Base-by-base conservation (phyloP, 2,329 filamentous ascomycete species). In the Ceratocystis ficicola region DNA sequence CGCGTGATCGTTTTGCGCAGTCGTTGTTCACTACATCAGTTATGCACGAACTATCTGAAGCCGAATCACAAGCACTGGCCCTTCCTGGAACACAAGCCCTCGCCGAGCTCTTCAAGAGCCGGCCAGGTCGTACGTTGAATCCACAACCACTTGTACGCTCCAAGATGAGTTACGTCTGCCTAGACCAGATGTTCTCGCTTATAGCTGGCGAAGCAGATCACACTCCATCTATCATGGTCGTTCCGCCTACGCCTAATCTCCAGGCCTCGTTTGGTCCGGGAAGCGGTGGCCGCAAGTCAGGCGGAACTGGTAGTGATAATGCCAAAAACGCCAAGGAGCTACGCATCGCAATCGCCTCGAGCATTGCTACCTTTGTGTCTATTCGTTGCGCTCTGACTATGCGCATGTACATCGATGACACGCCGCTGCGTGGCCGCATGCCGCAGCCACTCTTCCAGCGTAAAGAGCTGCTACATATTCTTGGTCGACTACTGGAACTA, bases 381-480 rank as follows among this genome's bases (percentile, higher is more conserved):
- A 78, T 96, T 1, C 86, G 94, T 2, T 85, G 88, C 12, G 90
- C 89, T 0, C 78, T 96, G 17, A 86, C 89, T 0, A 76, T 97
- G n/a, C 86, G 90, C 66, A 81, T 86, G 0, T 97, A 95, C 73
- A 86, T 95, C 59, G 89, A 91, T 3, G 94, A 99, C 74, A 93
- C 96, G 72, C 92, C 93, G 0, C 78, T 99, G 22, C 82, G 94
- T 15, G 92, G 94, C 0, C 83, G 86, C 62, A 94, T 95, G 85
- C 94, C 94, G 3, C 89, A 94, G 73, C 93, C 93, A 0, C 79
- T 90, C 4, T 86, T 85, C 7, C 89, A 96, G 72, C 83, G 89
- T 55, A 86, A 83, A 68, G 94, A 96, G 73, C 77, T 99, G 10
- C 73, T 88, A 3, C 87, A 89, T 71, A 80, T 92, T 28, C 77